These are phyloP conservation scores for Candida khao-thaluensis DNA, from an alignment of 805 yeast genomes.

Conservation along the genomic window DNA sequence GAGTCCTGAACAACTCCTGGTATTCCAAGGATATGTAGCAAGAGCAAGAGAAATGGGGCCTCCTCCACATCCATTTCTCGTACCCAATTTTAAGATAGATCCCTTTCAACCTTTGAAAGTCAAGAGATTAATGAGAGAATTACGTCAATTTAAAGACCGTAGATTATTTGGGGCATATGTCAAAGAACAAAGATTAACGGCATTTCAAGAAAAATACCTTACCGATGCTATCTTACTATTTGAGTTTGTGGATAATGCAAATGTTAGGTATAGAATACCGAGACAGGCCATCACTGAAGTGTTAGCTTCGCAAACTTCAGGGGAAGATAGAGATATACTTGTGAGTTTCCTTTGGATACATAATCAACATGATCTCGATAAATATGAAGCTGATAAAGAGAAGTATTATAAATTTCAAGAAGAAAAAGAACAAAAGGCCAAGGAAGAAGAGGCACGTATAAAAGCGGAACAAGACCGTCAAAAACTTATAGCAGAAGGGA, in stretches of 20 bases:
- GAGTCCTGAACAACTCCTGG: constrained; percentile 62
- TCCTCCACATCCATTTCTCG: constrained; percentile 32
- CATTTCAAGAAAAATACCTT: constrained; percentile 72
- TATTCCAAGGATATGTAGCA: constrained; percentile 78
- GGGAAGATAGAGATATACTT: constrained; percentile 38
- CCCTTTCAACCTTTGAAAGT: constrained; percentile 26
- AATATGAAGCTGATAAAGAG: constrained; percentile 37
- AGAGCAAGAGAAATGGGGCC: constrained; percentile 76
- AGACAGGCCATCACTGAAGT: constrained; percentile 73
- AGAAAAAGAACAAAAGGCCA: constrained; percentile 28
- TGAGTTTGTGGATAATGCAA: constrained; percentile 80
- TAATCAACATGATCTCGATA: constrained; percentile 48
- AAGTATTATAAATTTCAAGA: constrained; percentile 27
- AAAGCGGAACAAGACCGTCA: constrained; percentile 18
- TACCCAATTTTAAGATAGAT: constrained; percentile 17
- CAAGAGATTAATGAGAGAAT: constrained; percentile 21
- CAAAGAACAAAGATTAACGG: constrained; percentile 62
- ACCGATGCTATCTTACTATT: constrained; percentile 72
- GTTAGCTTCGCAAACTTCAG: constrained; percentile 26
- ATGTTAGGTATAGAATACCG: constrained; percentile 73
- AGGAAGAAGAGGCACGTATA: constrained; percentile 25
- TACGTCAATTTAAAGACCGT: constrained; percentile 20
- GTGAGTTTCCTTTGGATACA: constrained; percentile 52
- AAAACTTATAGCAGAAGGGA: constrained; percentile 16
- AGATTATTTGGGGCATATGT: constrained; percentile 19